Base-by-base conservation (phyloP, 2,329 filamentous ascomycete species). In the Purpureocillium takamizusanense region DNA sequence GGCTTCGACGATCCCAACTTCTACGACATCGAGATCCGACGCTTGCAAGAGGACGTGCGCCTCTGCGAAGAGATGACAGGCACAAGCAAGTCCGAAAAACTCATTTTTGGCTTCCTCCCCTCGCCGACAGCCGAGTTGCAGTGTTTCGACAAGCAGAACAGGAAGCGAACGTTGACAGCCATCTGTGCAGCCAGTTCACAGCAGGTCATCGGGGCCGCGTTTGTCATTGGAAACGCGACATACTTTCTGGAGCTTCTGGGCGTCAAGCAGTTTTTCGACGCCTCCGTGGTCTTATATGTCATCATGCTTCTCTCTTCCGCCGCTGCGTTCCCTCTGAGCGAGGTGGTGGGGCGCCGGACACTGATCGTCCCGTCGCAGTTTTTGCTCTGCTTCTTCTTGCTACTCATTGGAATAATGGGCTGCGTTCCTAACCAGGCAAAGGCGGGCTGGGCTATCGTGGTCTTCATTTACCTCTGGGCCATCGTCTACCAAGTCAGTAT, bases 401-500 rank as follows among this genome's bases (percentile, higher is more conserved):
- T 56, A 7, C 29, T 57, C 12, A 59, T 59, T 17, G 55, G 54
- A 12, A 55, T 59, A 36, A 43, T 57, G 35, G 57, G 57, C n/a
- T 55, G 43, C 35, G 34, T 52, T 13, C 46, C 45, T 32, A 44
- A 47, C 39, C 41, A 40, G 38, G 27, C n/a, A 4, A 43, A 48
- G 33, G 53, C 39, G 39, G 47, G 41, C 33, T 57, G 53, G 52
- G 52, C 35, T 3, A 53, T 58, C 14, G 47, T 57, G 17, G 50
- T 42, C 23, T 44, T 53, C 37, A 48, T 57, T 21, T 58, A 54
- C 42, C 23, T 58, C 7, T 59, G 55, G 57, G 56, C 58, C 1
- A 46, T 61, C 35, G 44, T 60, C n/a, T 63, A 60, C 39, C 57
- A 63, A 42, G 34, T 61, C 21, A 52, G 52, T 10, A 54, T 63